Percentiles rank a stretch among this genome's conserved stretches.
These are phyloP conservation scores for Ophiostoma tasmaniense DNA, from an alignment of 2,329 filamentous ascomycete genomes.

Conservation along the genomic window DNA sequence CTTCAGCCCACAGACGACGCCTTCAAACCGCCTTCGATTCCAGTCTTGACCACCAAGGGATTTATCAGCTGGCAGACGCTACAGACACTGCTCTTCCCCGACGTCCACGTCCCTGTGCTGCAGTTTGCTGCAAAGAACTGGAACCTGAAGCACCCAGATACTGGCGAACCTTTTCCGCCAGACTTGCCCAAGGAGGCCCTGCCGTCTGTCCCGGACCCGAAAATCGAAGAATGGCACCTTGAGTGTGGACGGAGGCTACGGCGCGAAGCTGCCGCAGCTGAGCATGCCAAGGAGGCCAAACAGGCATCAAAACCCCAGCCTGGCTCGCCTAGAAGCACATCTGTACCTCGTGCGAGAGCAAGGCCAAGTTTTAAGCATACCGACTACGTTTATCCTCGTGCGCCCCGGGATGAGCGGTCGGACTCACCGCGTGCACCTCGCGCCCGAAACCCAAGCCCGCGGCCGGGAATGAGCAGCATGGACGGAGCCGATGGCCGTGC, in stretches of 20 bases:
- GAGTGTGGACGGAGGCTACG: constrained; percentile 63
- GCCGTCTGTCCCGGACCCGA: constrained; percentile 62
- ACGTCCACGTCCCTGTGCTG: constrained; percentile 77
- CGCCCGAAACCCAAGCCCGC: neutral
- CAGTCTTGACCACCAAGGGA: constrained; percentile 71
- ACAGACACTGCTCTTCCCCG: constrained; percentile 76
- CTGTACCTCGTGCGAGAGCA: neutral
- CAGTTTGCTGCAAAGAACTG: constrained; percentile 73
- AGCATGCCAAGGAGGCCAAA: constrained; percentile 22
- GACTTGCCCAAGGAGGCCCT: constrained; percentile 56
- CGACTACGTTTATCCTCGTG: constrained; percentile 25
- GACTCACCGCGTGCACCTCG: neutral
- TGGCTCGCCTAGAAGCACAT: constrained; percentile 16
- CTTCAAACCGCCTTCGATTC: constrained; percentile 68
- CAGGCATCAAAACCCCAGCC: neutral
- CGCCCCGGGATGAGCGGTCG: neutral
- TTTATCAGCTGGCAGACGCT: constrained; percentile 94
- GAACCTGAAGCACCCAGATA: constrained; percentile 64
- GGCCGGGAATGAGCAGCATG: neutral
- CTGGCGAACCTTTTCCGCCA: constrained; percentile 57
- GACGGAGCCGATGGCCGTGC: constrained; percentile 29
- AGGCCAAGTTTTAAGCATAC: constrained; percentile 24
- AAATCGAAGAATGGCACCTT: constrained; percentile 83
- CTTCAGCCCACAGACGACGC: constrained; percentile 64
- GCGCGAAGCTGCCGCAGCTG: constrained; percentile 39